Evolutionary conservation across 768 basidiomycete genomes (phyloP), one percentile per base, ranked within the genome.

Genomic region (Hysterangium stoloniferum): DNA sequence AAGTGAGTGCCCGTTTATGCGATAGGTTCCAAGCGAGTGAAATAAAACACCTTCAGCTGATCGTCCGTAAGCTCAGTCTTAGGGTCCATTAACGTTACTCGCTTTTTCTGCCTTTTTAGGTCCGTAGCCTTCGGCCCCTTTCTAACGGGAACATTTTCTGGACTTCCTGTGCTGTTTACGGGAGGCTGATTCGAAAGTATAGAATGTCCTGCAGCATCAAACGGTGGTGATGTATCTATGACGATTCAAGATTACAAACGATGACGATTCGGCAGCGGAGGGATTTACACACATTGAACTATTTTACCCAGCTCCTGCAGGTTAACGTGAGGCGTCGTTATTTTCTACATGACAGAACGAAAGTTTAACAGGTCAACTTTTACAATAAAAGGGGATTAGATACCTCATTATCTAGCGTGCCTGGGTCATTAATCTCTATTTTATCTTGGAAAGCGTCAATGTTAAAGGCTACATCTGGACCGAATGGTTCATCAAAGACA

Each of bases 61-160:
- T 86, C 82, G 52, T 90, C 86, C 4, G 87, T 86, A 32, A 92
- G 66, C 61, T 92, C 89, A 4, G 80, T 92, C 53, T 86, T 74
- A 4, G 73, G 66, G 62, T 92, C 89, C 6, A 91, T 63, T 3
- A 86, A 66, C 35, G 82, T 72, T 8, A 75, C 57, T 2, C 69
- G 68, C 54, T 76, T 84, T 49, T 71, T 63, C 60, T 78, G 85
- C 58, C 49, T 60, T 33, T 53, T 46, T 4, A 11, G 15, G 12
- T 12, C 34, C 19, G 33, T 43, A 33, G 45, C 19, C 43, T 38
- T 50, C 19, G 17, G 6, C 12, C 4, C 37, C 17, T 27, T 19
- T 6, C 45, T 13, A 25, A 28, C 25, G 41, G 38, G 36, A 40
- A 19, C 5, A 6, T 6, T 7, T 7, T 24, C 34, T 2, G 12